Evolutionary conservation across 768 basidiomycete genomes (phyloP).

Genomic region (Podaxis sp.): DNA sequence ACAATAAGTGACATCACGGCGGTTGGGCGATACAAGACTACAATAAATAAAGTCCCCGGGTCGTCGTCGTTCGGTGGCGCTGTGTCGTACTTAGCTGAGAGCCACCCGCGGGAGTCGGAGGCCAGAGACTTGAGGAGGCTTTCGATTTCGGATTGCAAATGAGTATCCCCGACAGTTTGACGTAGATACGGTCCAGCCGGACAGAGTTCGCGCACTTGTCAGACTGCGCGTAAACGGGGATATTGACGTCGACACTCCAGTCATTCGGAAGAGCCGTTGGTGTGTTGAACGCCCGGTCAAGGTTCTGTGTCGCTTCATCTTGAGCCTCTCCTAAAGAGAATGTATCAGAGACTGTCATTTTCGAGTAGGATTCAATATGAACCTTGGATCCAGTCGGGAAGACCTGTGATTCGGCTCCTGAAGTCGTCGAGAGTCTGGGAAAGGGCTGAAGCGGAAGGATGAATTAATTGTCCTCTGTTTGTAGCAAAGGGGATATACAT

Average conservation of each 20-base stretch:
- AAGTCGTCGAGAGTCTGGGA: too few relatives aligned
- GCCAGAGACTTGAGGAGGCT: background rate
- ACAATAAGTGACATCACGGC: background rate
- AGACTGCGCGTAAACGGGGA: background rate
- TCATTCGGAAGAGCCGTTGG: background rate
- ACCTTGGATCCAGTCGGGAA: background rate
- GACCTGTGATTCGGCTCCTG: too few relatives aligned
- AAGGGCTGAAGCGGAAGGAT: too few relatives aligned
- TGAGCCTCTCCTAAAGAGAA: background rate
- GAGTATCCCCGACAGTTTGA: background rate
- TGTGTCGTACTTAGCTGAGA: background rate
- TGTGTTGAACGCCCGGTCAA: background rate
- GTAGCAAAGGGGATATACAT: background rate
- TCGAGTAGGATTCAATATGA: background rate
- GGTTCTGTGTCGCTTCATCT: background rate
- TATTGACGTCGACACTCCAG: background rate
- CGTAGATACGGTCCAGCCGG: background rate
- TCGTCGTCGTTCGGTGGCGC: background rate
- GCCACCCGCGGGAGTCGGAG: background rate
- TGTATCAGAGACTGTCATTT: background rate
- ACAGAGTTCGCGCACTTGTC: background rate
- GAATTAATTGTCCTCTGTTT: background rate
- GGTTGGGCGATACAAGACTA: background rate
- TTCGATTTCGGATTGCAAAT: background rate
- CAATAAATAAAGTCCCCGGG: background rate